A percentile compares a stretch with the other conserved stretches of the same genome.
Conservation (phyloP, 805 yeast species). For the Yarrowia divulgata region DNA sequence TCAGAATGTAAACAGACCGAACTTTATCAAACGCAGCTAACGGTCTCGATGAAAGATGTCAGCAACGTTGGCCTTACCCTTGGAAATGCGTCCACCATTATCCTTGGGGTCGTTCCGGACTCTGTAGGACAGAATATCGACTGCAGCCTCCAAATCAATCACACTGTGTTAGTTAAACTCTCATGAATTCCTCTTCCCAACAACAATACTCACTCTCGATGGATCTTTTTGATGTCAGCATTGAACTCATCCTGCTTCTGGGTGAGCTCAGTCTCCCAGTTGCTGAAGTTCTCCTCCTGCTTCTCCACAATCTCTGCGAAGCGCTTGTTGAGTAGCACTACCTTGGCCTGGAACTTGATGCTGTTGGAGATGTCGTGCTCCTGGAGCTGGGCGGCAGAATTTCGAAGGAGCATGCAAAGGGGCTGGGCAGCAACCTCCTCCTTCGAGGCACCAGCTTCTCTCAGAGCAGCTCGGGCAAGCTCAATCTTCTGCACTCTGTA, state of each 20-base stretch:
- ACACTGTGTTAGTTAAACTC: constrained; percentile 18
- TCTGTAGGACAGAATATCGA: constrained; percentile 31
- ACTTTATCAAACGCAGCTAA: constrained; percentile 9
- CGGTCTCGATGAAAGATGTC: constrained; percentile 34
- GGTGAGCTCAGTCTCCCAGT: constrained; percentile 83
- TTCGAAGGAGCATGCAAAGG: constrained; percentile 31
- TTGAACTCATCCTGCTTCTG: constrained; percentile 42
- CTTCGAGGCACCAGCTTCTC: constrained; percentile 81
- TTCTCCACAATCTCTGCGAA: constrained; percentile 87
- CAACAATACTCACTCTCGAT: constrained; percentile 24
- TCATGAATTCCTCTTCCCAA: no score
- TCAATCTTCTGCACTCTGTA: constrained; percentile 85
- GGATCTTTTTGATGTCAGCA: constrained; percentile 40
- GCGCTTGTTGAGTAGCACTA: constrained; percentile 80
- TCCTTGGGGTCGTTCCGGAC: constrained; percentile 32
- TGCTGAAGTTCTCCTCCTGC: constrained; percentile 89
- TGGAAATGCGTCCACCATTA: constrained; percentile 24
- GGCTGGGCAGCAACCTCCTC: constrained; percentile 58
- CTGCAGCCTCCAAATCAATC: constrained; percentile 32
- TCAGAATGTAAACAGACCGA: constrained; percentile 16
- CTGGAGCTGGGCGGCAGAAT: constrained; percentile 49
- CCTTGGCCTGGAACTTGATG: constrained; percentile 85
- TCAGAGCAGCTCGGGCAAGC: constrained; percentile 79
- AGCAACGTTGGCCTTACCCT: constrained; percentile 33
- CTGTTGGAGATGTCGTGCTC: constrained; percentile 52